A percentile compares a stretch with the other conserved stretches of the same genome.
These are phyloP conservation scores for Magnusiomyces paraingens DNA, from an alignment of 1,139 yeast species.

Conservation along the genomic window DNA sequence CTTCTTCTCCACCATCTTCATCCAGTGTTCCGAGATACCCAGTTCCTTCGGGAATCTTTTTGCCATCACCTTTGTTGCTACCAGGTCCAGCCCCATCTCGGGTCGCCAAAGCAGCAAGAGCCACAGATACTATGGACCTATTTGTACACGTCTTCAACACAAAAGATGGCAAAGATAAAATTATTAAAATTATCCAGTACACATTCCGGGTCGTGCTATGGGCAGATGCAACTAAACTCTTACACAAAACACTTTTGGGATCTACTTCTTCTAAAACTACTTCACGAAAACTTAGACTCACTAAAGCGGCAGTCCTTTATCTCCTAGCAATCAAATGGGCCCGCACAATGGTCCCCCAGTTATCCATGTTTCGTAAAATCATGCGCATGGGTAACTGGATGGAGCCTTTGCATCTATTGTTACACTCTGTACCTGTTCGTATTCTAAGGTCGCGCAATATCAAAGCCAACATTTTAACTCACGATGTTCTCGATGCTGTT, in stretches of 20 bases:
- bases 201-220: conserved; percentile 19
- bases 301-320: conserved; percentile 3
- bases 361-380: conserved; percentile 30
- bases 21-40: too few species aligned
- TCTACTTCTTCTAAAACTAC: conserved; percentile 23
- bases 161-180: conserved; percentile 30
- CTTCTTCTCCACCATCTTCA: too few species aligned
- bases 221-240: conserved; percentile 3
- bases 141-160: conserved; percentile 22
- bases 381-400: conserved; percentile 32
- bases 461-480: neutral
- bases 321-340: conserved; percentile 5
- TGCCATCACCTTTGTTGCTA: too few species aligned
- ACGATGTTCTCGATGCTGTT: conserved; percentile 14
- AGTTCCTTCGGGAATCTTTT: too few species aligned
- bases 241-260: conserved; percentile 6
- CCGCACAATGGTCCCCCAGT: conserved; percentile 2
- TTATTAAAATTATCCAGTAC: conserved; percentile 15
- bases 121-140: conserved; percentile 16
- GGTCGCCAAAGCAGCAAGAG: too few species aligned
- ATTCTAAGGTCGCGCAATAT: neutral
- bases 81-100: too few species aligned
- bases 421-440: neutral
- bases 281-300: neutral
- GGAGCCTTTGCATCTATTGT: conserved; percentile 15